Base-by-base conservation (phyloP, 2,329 filamentous ascomycete species). In the Purpureocillium takamizusanense region DNA sequence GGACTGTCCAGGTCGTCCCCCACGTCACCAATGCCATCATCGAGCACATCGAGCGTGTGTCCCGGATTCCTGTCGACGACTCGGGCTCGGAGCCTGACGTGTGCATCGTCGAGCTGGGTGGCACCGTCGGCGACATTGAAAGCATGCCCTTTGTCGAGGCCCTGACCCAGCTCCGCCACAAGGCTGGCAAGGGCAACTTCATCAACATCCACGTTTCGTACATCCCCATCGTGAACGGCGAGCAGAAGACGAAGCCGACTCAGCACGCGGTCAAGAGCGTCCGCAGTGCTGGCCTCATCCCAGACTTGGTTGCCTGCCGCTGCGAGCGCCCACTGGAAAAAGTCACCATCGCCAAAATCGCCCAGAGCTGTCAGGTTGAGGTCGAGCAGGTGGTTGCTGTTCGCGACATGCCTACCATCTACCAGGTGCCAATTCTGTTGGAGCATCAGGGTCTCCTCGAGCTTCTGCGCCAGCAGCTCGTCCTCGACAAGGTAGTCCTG, bases 211-310 rank as follows among this genome's bases (percentile, higher is more conserved):
- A 88, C 62, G 90, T 95, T 45, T 88, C 84, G 4, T 86, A 89
- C 51, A 82, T 97, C 27, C 92, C 89, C 25, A 38, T 43, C 23
- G 2, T 74, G 21, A 48, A 73, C 41, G 73, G 74, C 31, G 74
- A 97, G 69, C 81, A 94, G 62, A 97, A 97, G 76, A 97, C 89
- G 9, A 97, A 97, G 67, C 92, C 92, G 0, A 98, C 92, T 0
- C 92, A 98, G 61, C 79, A 86, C 52, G 86, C 90, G 18, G 87
- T 97, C 52, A 82, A 82, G 55, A 78, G 84, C 51, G 81, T 89
- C 45, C 82, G 90, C 46, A 89, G 84, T 55, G 83, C 85, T 46
- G 88, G 88, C 55, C 63, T 86, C 39, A 76, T 71, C 42, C 82
- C 81, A 2, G 81, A 85, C 51, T 56, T 92, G 57, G 78, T 97